These are phyloP conservation scores for Graphiopsis chlorocephala DNA, from an alignment of 2,329 filamentous ascomycete genomes.

Conservation along the genomic window DNA sequence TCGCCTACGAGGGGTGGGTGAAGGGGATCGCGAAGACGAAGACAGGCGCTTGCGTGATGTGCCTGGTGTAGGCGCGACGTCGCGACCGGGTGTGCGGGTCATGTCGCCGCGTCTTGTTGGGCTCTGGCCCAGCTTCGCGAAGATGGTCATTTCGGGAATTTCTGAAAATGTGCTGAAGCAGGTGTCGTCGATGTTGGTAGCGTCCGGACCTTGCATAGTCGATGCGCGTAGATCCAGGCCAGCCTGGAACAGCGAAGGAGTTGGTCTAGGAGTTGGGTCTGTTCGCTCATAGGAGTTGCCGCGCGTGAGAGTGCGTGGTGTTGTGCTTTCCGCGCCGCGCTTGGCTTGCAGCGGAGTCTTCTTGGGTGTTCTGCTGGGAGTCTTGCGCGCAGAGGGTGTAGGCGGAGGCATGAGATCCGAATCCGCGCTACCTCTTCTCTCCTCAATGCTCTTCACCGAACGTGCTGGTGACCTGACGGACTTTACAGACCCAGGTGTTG, in stretches of 20 bases:
- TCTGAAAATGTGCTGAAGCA: conserved; percentile 87
- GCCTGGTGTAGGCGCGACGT: conserved; percentile 46
- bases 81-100: conserved; percentile 23
- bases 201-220: conserved; percentile 28
- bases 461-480: conserved; percentile 13
- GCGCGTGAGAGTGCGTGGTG: conserved; percentile 25
- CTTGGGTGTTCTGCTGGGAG: conserved; percentile 31
- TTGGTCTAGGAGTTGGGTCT: conserved; percentile 17
- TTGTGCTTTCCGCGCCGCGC: conserved; percentile 25
- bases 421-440: conserved; percentile 27
- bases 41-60: conserved; percentile 46
- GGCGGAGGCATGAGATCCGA: conserved; percentile 33
- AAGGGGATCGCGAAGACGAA: conserved; percentile 42
- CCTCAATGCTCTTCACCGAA: conserved; percentile 13
- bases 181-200: conserved; percentile 60
- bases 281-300: conserved; percentile 24
- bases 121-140: conserved; percentile 66
- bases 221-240: conserved; percentile 26
- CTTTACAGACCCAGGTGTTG: conserved; percentile 23
- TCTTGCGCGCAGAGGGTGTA: conserved; percentile 23
- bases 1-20: conserved; percentile 53
- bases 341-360: conserved; percentile 27
- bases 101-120: conserved; percentile 39
- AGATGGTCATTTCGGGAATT: conserved; percentile 80
- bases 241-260: conserved; percentile 23